Evolutionary conservation across 805 yeast genomes (phyloP), one percentile per base, ranked within the genome.

Genomic region (Vanderwaltozyma tropicalis): DNA sequence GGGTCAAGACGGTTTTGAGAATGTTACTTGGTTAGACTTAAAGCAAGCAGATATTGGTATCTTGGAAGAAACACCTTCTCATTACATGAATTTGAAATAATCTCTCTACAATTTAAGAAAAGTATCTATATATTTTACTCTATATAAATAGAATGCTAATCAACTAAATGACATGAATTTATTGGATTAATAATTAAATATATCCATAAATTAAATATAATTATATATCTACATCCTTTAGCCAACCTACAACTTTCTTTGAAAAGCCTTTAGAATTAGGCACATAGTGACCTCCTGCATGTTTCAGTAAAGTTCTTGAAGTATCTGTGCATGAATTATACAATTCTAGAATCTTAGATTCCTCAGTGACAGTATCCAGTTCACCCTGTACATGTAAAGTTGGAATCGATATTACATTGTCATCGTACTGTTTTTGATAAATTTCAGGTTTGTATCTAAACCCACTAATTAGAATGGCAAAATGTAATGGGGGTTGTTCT

Each of bases 231-330:
- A 30, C 8, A 19, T 20, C 16, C 24, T 35, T 24, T 10, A 66
- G 46, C 71, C 70, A 66, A 3, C 47, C 43, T 1, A 48, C 29
- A 1, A 63, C 60, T 38, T 64, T 61, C 25, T 47, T 46, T 4
- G 62, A 52, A 39, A 63, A 64, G 1, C 56, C 60, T 42, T 78
- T 81, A 5, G 86, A 75, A 51, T 84, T 86, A 12, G 98, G 98
- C 27, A 89, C 95, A 53, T 79, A 92, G 55, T 92, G 98, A 1
- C 97, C 97, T 35, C 98, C 98, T 3, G 95, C 88, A 56, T 92
- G 98, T 44, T 72, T 79, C 39, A 87, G 43, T 29, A 68, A 41
- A 0, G 66, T 69, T 19, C 83, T 61, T 13, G 62, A 59, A 1
- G 50, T 57, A 5, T 61, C 67, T 21, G 59, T 59, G 42, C 75